A percentile compares a stretch with the other conserved stretches of the same genome.
phyloP scores from a whole-genome alignment of 176 grass and related monocot genomes.

The Metroxylon sagu region DNA sequence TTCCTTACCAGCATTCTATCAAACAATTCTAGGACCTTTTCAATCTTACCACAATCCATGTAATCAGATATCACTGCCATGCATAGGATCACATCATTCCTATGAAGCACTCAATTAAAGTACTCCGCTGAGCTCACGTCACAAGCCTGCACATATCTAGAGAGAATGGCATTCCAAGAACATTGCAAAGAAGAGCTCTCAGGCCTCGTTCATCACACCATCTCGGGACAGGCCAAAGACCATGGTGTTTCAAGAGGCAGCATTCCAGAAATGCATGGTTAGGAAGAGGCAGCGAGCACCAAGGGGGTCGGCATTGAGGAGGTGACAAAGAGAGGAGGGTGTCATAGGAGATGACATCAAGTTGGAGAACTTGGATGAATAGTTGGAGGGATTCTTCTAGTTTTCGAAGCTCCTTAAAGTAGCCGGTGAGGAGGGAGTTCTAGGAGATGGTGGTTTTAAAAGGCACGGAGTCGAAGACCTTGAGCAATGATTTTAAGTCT shows the following conservation, averaged over 20 bases:
- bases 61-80: slow-evolving; percentile 53
- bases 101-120: slow-evolving; percentile 27
- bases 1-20: slow-evolving; percentile 46
- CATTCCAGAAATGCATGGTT: slow-evolving; percentile 31
- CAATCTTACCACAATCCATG: slow-evolving; percentile 33
- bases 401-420: slow-evolving; percentile 7
- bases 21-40: slow-evolving; percentile 35
- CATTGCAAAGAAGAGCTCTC: slow-evolving; percentile 36
- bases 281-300: slow-evolving; percentile 44
- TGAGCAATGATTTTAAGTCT: neutral
- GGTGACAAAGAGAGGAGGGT: slow-evolving; percentile 57
- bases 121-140: slow-evolving; percentile 33
- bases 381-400: slow-evolving; percentile 28
- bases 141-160: slow-evolving; percentile 16
- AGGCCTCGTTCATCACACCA: slow-evolving; percentile 34
- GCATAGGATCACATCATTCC: slow-evolving; percentile 31
- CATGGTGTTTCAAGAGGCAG: slow-evolving; percentile 65
- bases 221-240: slow-evolving; percentile 40
- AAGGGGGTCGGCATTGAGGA: slow-evolving; percentile 29
- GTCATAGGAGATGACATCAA: slow-evolving; percentile 59
- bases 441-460: slow-evolving; percentile 29
- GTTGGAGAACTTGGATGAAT: slow-evolving; percentile 32
- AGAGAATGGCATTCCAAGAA: slow-evolving; percentile 60
- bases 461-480: slow-evolving; percentile 15
- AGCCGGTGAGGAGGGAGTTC: slow-evolving; percentile 47